Evolutionary conservation across 2,329 filamentous ascomycete species (phyloP), one percentile per base, ranked within the genome.

Genomic region (Cytospora mali): DNA sequence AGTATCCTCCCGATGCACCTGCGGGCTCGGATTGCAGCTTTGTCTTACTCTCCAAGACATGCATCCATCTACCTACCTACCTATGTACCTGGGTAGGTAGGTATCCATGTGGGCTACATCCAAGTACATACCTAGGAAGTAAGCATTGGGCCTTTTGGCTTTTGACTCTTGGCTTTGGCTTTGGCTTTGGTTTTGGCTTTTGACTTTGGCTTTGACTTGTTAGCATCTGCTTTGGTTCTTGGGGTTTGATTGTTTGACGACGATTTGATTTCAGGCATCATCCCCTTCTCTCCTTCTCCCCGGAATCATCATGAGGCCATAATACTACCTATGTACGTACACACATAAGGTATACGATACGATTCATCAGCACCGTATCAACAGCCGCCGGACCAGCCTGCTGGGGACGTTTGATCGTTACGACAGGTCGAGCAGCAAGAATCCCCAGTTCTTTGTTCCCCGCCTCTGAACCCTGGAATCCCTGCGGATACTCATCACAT

Each of bases 331-430:
- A 13, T 10, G 31, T 33, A 6, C 31, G 31, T 10, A 18, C 10
- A 10, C 23, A 13, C 42, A 46, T 21, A 33, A 2, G 48, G 55
- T 49, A 48, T 53, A 52, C 29, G 49, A 64, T 49, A 55, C 50
- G 52, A 48, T 55, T 62, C 50, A 59, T 35, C 35, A 33, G 16
- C 6, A 18, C 28, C 48, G 60, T 59, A 51, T 62, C 59, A 65
- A 61, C 62, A 65, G 62, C 33, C 62, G 62, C 62, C 61, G 62
- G 52, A 49, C 58, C 62, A 64, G 62, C 48, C 53, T 54, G 53
- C 53, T 42, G 31, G 28, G 53, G 50, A 53, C 18, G 49, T 25
- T 46, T 35, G 13, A 55, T 23, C 16, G 28, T 27, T 48, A 25
- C 53, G 35, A 55, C 58, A 61, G 58, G 55, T 55, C 55, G 58